Conservation (phyloP, 23 red algal genomes). For the Chondrus crispus region DNA sequence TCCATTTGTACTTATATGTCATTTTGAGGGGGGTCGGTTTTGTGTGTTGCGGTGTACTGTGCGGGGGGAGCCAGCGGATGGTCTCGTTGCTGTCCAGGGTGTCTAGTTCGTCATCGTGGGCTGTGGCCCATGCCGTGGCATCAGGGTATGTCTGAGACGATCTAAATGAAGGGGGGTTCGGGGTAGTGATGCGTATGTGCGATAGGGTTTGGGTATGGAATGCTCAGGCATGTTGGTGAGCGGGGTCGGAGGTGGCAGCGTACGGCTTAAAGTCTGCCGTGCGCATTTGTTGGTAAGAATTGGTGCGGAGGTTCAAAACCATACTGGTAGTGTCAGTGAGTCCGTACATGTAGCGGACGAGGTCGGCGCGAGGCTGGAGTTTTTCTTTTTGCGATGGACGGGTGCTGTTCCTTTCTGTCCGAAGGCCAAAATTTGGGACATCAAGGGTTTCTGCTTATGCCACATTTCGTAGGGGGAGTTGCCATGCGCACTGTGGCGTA, state of each 20-base stretch:
- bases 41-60: background rate
- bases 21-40: background rate
- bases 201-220: background rate
- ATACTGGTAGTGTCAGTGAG: background rate
- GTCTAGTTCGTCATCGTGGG: constrained; percentile 4
- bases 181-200: background rate
- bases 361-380: background rate
- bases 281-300: background rate
- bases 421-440: background rate
- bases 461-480: background rate
- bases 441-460: background rate
- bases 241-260: background rate
- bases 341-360: background rate
- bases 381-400: background rate
- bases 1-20: background rate
- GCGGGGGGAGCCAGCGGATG: background rate
- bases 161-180: background rate
- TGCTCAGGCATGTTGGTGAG: background rate
- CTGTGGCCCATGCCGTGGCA: background rate
- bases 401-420: background rate
- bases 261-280: background rate
- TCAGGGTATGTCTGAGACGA: no score
- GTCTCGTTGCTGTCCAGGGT: background rate
- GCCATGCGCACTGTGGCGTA: background rate
- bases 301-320: background rate